Percentiles rank a stretch among this genome's conserved stretches.
Evolutionary conservation across 208 protist species (phyloP).

Genomic region (Leishmania lainsoni): DNA sequence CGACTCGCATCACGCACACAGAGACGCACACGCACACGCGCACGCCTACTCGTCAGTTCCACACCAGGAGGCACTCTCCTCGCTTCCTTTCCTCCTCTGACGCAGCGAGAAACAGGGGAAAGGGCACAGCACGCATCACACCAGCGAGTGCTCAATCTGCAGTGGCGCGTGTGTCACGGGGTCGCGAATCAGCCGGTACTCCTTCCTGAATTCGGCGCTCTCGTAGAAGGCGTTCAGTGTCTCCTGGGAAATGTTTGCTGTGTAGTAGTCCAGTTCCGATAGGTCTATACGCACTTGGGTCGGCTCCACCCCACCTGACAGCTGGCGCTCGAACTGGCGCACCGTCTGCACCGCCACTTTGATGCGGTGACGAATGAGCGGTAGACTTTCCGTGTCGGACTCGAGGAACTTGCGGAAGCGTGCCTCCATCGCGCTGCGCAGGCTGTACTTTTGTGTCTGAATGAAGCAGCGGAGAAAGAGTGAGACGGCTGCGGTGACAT

Average conservation of each 20-base stretch:
- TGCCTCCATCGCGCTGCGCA: constrained; percentile 87
- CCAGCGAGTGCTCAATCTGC: constrained; percentile 79
- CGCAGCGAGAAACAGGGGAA: neutral
- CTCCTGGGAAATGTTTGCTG: constrained; percentile 77
- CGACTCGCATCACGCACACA: neutral
- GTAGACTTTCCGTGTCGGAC: constrained; percentile 83
- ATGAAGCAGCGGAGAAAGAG: constrained; percentile 99
- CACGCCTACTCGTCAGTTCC: neutral
- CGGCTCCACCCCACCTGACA: constrained; percentile 81
- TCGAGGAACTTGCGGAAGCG: constrained; percentile 89
- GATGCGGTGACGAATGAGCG: constrained; percentile 88
- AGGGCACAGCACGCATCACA: constrained; percentile 3
- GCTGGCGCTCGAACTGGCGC: constrained; percentile 83
- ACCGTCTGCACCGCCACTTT: constrained; percentile 79
- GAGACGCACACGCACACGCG: neutral
- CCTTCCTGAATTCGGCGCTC: constrained; percentile 73
- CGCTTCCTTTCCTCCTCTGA: neutral
- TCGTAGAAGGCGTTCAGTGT: constrained; percentile 84
- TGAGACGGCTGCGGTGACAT: constrained; percentile 98
- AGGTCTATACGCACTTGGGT: constrained; percentile 80
- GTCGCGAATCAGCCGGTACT: constrained; percentile 87
- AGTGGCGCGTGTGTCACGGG: constrained; percentile 66
- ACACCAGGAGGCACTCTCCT: neutral
- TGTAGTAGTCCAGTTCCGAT: constrained; percentile 80
- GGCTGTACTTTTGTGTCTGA: constrained; percentile 94